Evolutionary conservation across 495 filamentous ascomycete genomes (phyloP).

Genomic region (Trichoderma virens): DNA sequence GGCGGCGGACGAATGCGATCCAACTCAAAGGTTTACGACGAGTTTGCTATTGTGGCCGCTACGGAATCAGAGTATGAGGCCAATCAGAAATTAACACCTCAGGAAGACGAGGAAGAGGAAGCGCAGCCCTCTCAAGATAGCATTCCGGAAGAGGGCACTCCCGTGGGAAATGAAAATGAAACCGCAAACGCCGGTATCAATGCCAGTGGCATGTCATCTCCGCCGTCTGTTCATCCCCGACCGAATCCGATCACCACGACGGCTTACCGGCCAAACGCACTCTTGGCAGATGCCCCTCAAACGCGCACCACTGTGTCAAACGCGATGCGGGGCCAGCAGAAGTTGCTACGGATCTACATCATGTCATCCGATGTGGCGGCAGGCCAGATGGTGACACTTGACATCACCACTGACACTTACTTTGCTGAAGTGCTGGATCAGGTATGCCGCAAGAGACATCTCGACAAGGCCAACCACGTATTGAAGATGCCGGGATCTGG

Average conservation of each 20-base stretch:
- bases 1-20: slow-evolving; percentile 59
- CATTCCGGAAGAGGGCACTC: slow-evolving; percentile 30
- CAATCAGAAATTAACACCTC: slow-evolving; percentile 67
- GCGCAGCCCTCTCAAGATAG: neutral
- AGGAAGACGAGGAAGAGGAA: slow-evolving; percentile 52
- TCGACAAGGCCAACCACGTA: slow-evolving; percentile 84
- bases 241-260: slow-evolving; percentile 53
- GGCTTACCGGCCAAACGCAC: slow-evolving; percentile 47
- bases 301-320: slow-evolving; percentile 49
- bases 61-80: slow-evolving; percentile 68
- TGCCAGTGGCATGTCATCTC: slow-evolving; percentile 17
- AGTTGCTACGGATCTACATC: slow-evolving; percentile 68
- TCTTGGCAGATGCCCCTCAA: slow-evolving; percentile 57
- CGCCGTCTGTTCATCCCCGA: slow-evolving; percentile 35
- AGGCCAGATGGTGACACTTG: slow-evolving; percentile 62
- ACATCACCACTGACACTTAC: slow-evolving; percentile 88
- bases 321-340: slow-evolving; percentile 58
- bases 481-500: slow-evolving; percentile 80
- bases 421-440: slow-evolving; percentile 86
- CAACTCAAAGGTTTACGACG: slow-evolving; percentile 79
- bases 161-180: slow-evolving; percentile 24
- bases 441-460: slow-evolving; percentile 80
- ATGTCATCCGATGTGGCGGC: slow-evolving; percentile 63
- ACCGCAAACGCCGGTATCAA: neutral
- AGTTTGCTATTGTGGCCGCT: slow-evolving; percentile 85